Percentiles rank a stretch among this genome's conserved stretches.
These are phyloP conservation scores for Podospora didyma DNA, from an alignment of 495 filamentous ascomycete species.

Conservation along the genomic window DNA sequence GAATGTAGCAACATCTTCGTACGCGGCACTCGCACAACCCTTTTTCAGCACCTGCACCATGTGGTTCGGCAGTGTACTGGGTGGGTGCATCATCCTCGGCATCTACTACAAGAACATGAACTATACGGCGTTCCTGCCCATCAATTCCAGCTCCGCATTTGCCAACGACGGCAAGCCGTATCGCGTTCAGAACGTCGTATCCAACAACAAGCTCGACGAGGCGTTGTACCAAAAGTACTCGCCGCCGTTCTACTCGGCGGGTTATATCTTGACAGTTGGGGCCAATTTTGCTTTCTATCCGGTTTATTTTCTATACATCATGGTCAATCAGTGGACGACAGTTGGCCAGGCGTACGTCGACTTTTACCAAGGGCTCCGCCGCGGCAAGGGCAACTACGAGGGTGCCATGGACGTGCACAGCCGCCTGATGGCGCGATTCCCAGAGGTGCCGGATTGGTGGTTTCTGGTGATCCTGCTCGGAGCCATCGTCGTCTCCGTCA, in stretches of 20 bases:
- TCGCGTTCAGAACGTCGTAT: conserved; percentile 49
- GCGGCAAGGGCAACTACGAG: conserved; percentile 42
- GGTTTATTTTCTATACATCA: conserved; percentile 52
- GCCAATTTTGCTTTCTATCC: conserved; percentile 57
- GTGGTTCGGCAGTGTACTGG: conserved; percentile 22
- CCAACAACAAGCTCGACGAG: conserved; percentile 46
- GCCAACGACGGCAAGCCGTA: conserved; percentile 52
- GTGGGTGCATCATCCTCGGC: conserved; percentile 39
- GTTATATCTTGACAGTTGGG: conserved; percentile 54
- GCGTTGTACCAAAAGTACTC: conserved; percentile 52
- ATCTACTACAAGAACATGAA: conserved; percentile 51
- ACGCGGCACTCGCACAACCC: conserved; percentile 29
- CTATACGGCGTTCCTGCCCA: conserved; percentile 51
- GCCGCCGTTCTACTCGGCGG: conserved; percentile 57
- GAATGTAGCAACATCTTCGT: conserved; percentile 28
- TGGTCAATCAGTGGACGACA: conserved; percentile 49
- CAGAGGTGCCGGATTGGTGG: conserved; percentile 61
- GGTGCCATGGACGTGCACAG: conserved; percentile 58
- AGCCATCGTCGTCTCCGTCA: conserved; percentile 49
- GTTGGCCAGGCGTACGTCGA: conserved; percentile 25
- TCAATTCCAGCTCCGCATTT: conserved; percentile 43
- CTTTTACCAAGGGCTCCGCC: conserved; percentile 42
- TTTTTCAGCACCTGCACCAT: conserved; percentile 31
- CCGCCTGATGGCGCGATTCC: conserved; percentile 55
- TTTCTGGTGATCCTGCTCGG: conserved; percentile 43